Evolutionary conservation across 148 eudicot species (phyloP).

Genomic region (Vaccinium macrocarpon): DNA sequence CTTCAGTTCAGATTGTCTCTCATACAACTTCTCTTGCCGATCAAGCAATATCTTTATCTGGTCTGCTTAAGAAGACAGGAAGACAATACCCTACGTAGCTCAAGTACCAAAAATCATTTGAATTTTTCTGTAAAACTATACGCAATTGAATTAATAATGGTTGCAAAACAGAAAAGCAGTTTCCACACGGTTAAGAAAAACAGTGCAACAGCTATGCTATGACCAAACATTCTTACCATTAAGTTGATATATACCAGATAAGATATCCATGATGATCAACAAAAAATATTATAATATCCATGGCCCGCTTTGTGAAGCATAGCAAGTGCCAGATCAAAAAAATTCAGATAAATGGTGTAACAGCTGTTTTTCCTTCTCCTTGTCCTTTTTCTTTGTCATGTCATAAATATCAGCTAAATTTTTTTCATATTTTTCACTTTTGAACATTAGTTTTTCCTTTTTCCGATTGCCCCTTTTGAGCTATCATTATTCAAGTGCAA

Average conservation of each 20-base stretch:
- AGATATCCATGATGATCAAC: not conserved
- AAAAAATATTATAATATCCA: not conserved
- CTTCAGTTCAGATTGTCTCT: constrained; percentile 78
- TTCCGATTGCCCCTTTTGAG: not conserved
- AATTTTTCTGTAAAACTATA: not conserved
- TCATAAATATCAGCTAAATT: not conserved
- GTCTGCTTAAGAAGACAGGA: constrained; percentile 43
- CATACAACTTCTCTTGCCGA: constrained; percentile 75
- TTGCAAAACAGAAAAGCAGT: not conserved
- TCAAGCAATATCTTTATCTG: constrained; percentile 77
- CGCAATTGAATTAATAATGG: not conserved
- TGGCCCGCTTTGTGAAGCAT: not conserved
- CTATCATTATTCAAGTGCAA: not conserved
- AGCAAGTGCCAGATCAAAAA: not conserved
- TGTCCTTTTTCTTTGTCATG: not conserved
- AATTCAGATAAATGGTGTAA: not conserved
- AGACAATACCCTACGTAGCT: not conserved
- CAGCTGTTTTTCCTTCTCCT: not conserved
- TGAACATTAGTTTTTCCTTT: not conserved
- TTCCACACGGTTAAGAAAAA: not conserved
- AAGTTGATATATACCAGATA: not conserved
- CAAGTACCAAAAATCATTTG: not conserved
- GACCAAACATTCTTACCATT: constrained; percentile 9
- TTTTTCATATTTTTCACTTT: not conserved
- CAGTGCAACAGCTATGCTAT: not conserved